phyloP scores from a whole-genome alignment of 2,329 filamentous ascomycete species.

The Aspergillus vadensis region DNA sequence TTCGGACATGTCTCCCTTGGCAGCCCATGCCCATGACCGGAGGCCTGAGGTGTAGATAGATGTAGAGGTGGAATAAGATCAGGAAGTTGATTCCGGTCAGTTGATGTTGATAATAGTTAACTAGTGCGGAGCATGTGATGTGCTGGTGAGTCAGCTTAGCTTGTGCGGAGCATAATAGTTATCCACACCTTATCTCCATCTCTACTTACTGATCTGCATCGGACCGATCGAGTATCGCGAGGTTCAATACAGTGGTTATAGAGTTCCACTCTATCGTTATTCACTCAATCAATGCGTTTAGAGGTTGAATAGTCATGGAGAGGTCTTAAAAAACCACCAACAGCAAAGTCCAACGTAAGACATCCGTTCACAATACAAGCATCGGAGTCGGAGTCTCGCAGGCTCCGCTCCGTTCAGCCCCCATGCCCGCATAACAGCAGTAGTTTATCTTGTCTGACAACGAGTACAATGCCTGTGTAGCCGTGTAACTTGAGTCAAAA shows the following conservation, averaged over 20 bases:
- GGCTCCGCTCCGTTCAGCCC: not conserved
- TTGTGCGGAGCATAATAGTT: not conserved
- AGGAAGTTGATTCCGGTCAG: not conserved
- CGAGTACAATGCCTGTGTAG: no score
- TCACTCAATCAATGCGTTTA: no score
- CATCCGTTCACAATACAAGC: no score
- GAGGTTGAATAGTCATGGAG: no score
- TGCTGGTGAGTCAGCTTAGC: not conserved
- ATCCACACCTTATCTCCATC: no score
- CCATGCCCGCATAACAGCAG: not conserved
- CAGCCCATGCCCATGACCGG: not conserved
- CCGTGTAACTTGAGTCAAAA: not conserved
- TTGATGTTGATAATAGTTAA: not conserved
- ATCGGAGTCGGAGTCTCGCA: not conserved
- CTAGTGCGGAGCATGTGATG: not conserved
- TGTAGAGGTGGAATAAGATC: not conserved
- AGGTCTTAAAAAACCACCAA: no score
- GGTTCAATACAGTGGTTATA: no score
- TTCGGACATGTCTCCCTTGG: slow-evolving; percentile 27
- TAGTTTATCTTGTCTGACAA: not conserved
- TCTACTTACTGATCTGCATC: no score
- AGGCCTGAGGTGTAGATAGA: not conserved
- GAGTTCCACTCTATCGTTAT: no score
- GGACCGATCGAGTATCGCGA: no score
- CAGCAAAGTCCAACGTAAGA: no score